Conservation (phyloP, 2,329 filamentous ascomycete genomes). For the Penicillium sp. region DNA sequence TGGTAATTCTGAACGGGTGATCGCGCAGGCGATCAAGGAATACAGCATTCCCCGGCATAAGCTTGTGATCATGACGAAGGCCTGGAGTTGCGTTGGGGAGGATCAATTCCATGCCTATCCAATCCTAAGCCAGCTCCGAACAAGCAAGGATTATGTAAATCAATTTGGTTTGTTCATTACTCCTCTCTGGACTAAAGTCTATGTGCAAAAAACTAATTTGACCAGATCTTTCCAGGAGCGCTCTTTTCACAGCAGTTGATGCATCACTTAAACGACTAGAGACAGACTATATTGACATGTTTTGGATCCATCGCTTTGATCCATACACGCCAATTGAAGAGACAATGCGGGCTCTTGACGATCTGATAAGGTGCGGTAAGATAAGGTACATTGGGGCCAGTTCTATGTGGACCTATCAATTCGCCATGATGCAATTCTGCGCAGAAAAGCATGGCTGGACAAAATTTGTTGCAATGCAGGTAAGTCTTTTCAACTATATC, state of each 20-base stretch:
- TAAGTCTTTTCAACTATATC: too few relatives aligned
- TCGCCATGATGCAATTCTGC: slow-evolving; percentile 50
- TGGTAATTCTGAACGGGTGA: slow-evolving; percentile 58
- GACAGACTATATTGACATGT: not conserved
- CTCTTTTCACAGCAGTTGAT: not conserved
- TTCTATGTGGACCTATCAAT: slow-evolving; percentile 26
- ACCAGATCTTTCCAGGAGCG: not conserved
- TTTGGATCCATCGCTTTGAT: slow-evolving; percentile 31
- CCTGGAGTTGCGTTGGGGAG: too few relatives aligned
- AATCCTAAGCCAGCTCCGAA: too few relatives aligned
- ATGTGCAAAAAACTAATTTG: too few relatives aligned
- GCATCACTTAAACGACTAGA: not conserved
- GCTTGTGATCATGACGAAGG: slow-evolving; percentile 55
- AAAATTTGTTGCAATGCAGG: slow-evolving; percentile 56
- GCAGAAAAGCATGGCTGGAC: slow-evolving; percentile 55
- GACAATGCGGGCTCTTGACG: slow-evolving; percentile 32
- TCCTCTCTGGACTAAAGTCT: too few relatives aligned
- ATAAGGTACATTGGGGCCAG: slow-evolving; percentile 33
- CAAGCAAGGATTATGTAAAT: not conserved
- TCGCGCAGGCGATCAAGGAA: slow-evolving; percentile 59
- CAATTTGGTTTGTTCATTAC: not conserved
- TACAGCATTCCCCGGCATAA: slow-evolving; percentile 56
- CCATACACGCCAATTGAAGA: too few relatives aligned
- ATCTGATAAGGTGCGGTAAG: slow-evolving; percentile 32
- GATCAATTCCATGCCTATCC: too few relatives aligned